These are phyloP conservation scores for Nosema granulosis DNA, from an alignment of 371 early-diverging fungal species.

Conservation along the genomic window DNA sequence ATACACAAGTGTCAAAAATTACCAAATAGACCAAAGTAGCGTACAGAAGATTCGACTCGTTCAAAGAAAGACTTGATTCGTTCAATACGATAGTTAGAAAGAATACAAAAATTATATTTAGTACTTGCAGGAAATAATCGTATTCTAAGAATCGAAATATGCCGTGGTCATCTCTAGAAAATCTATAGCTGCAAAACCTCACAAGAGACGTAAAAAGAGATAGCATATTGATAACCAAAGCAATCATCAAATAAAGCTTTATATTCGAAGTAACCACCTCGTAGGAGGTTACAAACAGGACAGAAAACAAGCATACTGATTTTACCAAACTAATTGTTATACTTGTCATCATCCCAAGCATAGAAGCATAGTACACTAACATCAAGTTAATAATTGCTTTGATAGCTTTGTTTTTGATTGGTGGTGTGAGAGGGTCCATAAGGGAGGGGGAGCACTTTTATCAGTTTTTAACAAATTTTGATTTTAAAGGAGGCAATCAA, in stretches of 20 bases:
- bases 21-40: background rate
- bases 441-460: background rate
- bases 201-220: background rate
- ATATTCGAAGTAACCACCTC: background rate
- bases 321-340: background rate
- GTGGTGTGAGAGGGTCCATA: background rate
- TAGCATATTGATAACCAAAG: background rate
- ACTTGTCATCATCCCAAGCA: background rate
- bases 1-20: background rate
- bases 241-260: background rate
- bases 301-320: background rate
- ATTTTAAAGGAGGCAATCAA: background rate
- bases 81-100: background rate
- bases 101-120: background rate
- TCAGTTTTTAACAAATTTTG: too few relatives aligned
- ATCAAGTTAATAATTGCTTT: background rate
- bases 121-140: background rate
- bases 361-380: background rate
- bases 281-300: background rate
- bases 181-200: too few relatives aligned
- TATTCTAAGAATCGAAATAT: background rate
- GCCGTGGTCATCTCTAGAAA: too few relatives aligned
- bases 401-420: background rate
- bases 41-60: background rate
- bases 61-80: background rate